Conservation (phyloP, 2,329 filamentous ascomycete genomes). For the Monosporascus sp. region DNA sequence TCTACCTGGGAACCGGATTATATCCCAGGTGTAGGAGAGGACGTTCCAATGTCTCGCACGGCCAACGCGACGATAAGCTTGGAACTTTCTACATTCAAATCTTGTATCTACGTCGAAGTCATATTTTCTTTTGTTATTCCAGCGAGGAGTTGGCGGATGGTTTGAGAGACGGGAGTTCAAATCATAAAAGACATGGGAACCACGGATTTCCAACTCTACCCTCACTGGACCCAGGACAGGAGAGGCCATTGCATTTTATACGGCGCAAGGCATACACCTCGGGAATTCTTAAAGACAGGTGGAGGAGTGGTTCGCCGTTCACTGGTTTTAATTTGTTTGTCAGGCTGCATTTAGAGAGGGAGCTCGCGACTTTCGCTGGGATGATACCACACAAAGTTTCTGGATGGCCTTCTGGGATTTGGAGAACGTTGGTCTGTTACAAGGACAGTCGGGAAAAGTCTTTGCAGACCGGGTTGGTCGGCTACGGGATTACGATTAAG, state of each 20-base stretch:
- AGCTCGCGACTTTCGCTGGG: constrained; percentile 27
- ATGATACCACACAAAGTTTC: constrained; percentile 28
- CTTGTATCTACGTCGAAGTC: constrained; percentile 23
- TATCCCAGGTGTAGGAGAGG: not conserved
- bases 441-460: constrained; percentile 15
- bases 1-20: not conserved
- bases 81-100: constrained; percentile 13
- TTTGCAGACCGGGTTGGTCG: constrained; percentile 11
- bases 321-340: constrained; percentile 19
- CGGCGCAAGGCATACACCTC: constrained; percentile 25
- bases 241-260: constrained; percentile 23
- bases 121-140: constrained; percentile 23
- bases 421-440: constrained; percentile 13
- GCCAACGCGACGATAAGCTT: constrained; percentile 11
- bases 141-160: constrained; percentile 29
- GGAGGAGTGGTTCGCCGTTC: constrained; percentile 8
- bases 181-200: constrained; percentile 16
- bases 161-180: constrained; percentile 20
- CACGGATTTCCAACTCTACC: constrained; percentile 12
- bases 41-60: not conserved
- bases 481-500: constrained; percentile 20
- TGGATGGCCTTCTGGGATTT: constrained; percentile 3
- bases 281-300: constrained; percentile 12
- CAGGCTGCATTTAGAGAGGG: constrained; percentile 17
- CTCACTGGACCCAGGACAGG: constrained; percentile 13